These are phyloP conservation scores for Elaeagnus macrophylla DNA, from an alignment of 306 rosid species.

Conservation along the genomic window DNA sequence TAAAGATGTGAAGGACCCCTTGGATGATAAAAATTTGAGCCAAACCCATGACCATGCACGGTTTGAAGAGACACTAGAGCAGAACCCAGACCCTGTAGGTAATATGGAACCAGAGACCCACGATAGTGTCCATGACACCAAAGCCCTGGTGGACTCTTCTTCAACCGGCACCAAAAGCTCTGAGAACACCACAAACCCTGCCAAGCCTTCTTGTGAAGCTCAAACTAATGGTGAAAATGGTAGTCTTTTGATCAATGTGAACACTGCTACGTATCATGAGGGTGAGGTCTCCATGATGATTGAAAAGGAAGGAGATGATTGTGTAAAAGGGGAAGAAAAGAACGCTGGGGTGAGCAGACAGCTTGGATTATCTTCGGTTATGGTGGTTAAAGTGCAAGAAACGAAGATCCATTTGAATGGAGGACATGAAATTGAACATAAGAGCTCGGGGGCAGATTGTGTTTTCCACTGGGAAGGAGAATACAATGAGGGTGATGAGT, in stretches of 20 bases:
- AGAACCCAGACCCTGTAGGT: slow-evolving; percentile 7
- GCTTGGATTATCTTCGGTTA: slow-evolving; percentile 10
- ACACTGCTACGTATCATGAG: slow-evolving; percentile 2
- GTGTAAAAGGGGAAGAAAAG: slow-evolving; percentile 6
- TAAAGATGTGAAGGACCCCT: neutral
- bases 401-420: slow-evolving; percentile 16
- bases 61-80: slow-evolving; percentile 4
- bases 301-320: slow-evolving; percentile 3
- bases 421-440: slow-evolving; percentile 13
- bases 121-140: slow-evolving; percentile 2
- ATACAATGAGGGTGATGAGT: slow-evolving; percentile 47
- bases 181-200: slow-evolving; percentile 1
- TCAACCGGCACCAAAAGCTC: neutral
- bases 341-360: slow-evolving; percentile 14
- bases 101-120: slow-evolving; percentile 9
- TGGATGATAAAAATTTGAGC: neutral
- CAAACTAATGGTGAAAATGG: neutral
- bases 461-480: slow-evolving; percentile 1
- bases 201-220: neutral
- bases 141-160: slow-evolving; percentile 5
- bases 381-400: slow-evolving; percentile 5
- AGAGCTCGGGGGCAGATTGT: slow-evolving; percentile 2
- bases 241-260: slow-evolving; percentile 1
- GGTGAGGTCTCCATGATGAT: slow-evolving; percentile 6
- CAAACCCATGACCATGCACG: slow-evolving; percentile 1